phyloP scores from a whole-genome alignment of 768 basidiomycete species.

The Mycena alexandri region DNA sequence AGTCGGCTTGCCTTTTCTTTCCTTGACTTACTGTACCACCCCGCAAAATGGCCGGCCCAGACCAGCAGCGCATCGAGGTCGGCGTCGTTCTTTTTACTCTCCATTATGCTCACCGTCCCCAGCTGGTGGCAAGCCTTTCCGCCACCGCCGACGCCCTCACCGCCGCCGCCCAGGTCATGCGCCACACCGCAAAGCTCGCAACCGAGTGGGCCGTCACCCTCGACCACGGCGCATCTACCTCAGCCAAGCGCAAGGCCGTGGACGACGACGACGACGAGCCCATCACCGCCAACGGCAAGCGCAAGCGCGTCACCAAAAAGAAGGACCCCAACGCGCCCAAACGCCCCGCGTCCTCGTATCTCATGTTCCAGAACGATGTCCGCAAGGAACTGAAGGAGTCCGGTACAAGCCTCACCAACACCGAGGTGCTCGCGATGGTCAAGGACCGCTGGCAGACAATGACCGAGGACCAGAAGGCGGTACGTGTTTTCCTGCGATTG shows the following conservation, averaged over 20 bases:
- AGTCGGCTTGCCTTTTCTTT: neutral
- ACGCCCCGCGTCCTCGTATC: constrained; percentile 91
- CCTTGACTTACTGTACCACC: neutral
- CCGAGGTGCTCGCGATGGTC: constrained; percentile 80
- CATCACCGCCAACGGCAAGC: constrained; percentile 54
- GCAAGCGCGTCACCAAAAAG: constrained; percentile 74
- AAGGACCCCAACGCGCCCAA: constrained; percentile 96
- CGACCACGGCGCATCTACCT: constrained; percentile 46
- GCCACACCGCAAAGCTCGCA: constrained; percentile 69
- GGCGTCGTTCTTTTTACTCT: neutral
- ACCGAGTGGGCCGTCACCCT: constrained; percentile 70
- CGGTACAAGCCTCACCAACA: constrained; percentile 74
- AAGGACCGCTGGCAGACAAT: constrained; percentile 81
- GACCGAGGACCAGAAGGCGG: constrained; percentile 78
- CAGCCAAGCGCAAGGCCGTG: constrained; percentile 71
- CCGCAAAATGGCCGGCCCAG: constrained; percentile 18
- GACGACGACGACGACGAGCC: constrained; percentile 55
- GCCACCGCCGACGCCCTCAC: constrained; percentile 69
- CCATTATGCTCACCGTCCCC: neutral
- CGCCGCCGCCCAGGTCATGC: constrained; percentile 73
- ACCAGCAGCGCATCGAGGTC: constrained; percentile 25
- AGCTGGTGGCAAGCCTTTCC: constrained; percentile 55
- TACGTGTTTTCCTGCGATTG: constrained; percentile 51
- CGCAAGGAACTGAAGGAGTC: constrained; percentile 77
- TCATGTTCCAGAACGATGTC: constrained; percentile 94